These are phyloP conservation scores for Emergomyces africanus DNA, from an alignment of 2,329 filamentous ascomycete species.

Conservation along the genomic window DNA sequence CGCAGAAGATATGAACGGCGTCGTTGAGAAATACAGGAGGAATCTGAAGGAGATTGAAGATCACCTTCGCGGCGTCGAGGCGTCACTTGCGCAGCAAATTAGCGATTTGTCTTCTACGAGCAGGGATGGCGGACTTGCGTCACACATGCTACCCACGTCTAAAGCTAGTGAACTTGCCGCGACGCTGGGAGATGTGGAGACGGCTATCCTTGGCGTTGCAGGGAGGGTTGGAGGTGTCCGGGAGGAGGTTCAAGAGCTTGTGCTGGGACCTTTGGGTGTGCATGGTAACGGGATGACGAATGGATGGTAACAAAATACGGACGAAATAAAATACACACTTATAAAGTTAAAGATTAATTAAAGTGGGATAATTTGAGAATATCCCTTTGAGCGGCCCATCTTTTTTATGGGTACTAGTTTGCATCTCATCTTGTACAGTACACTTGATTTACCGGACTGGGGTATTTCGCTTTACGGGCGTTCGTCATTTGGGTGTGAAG, in stretches of 20 bases:
- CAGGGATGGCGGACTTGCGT: conserved; percentile 25
- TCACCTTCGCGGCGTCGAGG: conserved; percentile 52
- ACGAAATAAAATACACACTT: not conserved
- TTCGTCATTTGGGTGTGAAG: no score
- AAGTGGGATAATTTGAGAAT: not conserved
- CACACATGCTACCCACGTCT: conserved; percentile 30
- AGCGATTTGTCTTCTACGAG: conserved; percentile 38
- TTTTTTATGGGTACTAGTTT: no score
- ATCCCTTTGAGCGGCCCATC: not conserved
- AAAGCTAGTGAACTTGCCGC: conserved; percentile 38
- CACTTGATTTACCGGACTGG: no score
- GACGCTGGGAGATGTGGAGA: conserved; percentile 53
- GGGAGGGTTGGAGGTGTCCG: conserved; percentile 46
- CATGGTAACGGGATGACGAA: conserved; percentile 4
- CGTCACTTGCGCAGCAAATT: conserved; percentile 46
- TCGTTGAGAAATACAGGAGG: conserved; percentile 44
- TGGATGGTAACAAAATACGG: conserved; percentile 1
- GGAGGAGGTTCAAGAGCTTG: conserved; percentile 48
- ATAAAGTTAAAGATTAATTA: not conserved
- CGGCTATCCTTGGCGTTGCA: conserved; percentile 51
- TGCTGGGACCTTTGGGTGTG: conserved; percentile 26
- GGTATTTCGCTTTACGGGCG: not conserved
- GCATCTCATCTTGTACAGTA: no score
- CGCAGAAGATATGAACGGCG: conserved; percentile 48
- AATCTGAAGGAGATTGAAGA: conserved; percentile 53